phyloP scores from a whole-genome alignment of 2,329 filamentous ascomycete species.

The Aspergillus thermomutatus region DNA sequence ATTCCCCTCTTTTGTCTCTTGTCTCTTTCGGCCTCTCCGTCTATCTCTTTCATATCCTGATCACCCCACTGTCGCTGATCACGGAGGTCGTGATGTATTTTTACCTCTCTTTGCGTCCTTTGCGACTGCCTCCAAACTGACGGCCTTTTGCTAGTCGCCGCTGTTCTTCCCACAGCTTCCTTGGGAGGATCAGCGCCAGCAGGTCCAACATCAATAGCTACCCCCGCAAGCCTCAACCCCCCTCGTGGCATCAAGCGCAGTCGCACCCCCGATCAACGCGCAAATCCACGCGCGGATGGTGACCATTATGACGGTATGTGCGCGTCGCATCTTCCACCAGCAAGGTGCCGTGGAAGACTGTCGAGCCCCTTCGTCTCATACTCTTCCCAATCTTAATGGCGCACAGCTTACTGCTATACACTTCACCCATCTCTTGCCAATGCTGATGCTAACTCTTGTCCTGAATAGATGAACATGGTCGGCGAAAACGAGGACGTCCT shows the following conservation, averaged over 20 bases:
- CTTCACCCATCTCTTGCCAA: neutral
- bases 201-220: conserved; percentile 34
- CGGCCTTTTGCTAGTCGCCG: conserved; percentile 33
- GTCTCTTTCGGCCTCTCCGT: neutral
- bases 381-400: too few species aligned
- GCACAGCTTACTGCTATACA: neutral
- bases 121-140: conserved; percentile 32
- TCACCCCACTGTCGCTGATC: conserved; percentile 2
- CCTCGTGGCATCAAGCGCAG: conserved; percentile 74
- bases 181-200: conserved; percentile 35
- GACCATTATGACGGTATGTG: conserved; percentile 73
- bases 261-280: conserved; percentile 68
- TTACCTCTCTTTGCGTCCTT: conserved; percentile 10
- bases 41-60: neutral
- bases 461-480: conserved; percentile 39
- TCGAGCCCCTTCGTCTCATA: conserved; percentile 16
- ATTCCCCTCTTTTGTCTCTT: conserved; percentile 8
- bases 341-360: conserved; percentile 14
- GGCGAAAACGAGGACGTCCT: conserved; percentile 49
- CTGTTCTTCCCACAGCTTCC: conserved; percentile 32
- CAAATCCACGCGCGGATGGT: conserved; percentile 54
- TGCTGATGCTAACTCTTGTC: conserved; percentile 16
- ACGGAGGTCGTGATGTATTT: conserved; percentile 11
- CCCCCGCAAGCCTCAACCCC: conserved; percentile 40
- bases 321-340: conserved; percentile 22